Conservation (phyloP, 1,284 basidiomycete species). For the Termitomyces sp. region DNA sequence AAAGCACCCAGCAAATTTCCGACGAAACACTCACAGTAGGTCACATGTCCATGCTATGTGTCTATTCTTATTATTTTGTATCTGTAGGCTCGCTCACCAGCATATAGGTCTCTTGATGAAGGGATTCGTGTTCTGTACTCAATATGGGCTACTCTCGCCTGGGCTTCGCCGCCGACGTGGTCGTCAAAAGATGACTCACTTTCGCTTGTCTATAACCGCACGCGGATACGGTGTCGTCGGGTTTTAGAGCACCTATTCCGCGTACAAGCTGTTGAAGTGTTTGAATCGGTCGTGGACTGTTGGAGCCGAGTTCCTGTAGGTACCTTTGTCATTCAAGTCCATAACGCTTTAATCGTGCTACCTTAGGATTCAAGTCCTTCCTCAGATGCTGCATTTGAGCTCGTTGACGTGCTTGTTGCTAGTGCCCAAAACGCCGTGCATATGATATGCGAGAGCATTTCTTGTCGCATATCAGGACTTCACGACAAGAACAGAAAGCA, state of each 20-base stretch:
- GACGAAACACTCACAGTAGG: slow-evolving; percentile 60
- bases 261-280: slow-evolving; percentile 71
- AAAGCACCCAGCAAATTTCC: slow-evolving; percentile 36
- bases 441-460: slow-evolving; percentile 84
- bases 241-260: slow-evolving; percentile 87
- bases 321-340: slow-evolving; percentile 9
- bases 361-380: slow-evolving; percentile 32
- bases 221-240: slow-evolving; percentile 64
- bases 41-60: slow-evolving; percentile 6
- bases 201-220: slow-evolving; percentile 59
- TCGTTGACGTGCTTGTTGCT: slow-evolving; percentile 79
- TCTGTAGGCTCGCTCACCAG: slow-evolving; percentile 58
- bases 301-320: slow-evolving; percentile 64
- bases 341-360: background rate
- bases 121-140: slow-evolving; percentile 65
- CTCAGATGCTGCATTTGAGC: slow-evolving; percentile 66
- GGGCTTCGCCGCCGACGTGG: slow-evolving; percentile 41
- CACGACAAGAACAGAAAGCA: slow-evolving; percentile 56
- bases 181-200: slow-evolving; percentile 63
- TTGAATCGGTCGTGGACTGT: slow-evolving; percentile 77
- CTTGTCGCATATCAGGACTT: slow-evolving; percentile 45
- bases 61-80: slow-evolving; percentile 5
- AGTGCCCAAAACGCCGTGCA: slow-evolving; percentile 88
- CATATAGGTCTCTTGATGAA: slow-evolving; percentile 68
- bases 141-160: slow-evolving; percentile 61